A percentile compares a stretch with the other conserved stretches of the same genome.
These are phyloP conservation scores for Verticillium klebahnii DNA, from an alignment of 2,329 filamentous ascomycete species.

Conservation along the genomic window DNA sequence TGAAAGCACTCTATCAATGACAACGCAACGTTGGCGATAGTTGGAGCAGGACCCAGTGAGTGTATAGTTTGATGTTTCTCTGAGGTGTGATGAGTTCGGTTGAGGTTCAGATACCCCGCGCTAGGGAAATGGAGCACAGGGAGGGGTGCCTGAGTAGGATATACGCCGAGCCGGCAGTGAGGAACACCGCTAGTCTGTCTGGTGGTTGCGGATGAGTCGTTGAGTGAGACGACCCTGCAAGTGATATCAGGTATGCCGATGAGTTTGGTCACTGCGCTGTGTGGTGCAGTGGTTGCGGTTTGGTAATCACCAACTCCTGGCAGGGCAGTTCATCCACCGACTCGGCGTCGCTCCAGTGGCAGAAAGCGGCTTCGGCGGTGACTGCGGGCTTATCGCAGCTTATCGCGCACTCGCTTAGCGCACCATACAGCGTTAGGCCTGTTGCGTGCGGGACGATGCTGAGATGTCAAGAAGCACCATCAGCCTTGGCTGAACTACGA, in stretches of 20 bases:
- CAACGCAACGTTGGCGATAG: neutral
- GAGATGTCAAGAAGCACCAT: neutral
- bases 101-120: neutral
- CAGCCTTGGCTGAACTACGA: neutral
- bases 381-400: constrained; percentile 3
- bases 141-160: neutral
- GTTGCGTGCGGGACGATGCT: neutral
- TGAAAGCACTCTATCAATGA: neutral
- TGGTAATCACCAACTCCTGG: neutral
- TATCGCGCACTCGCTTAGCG: constrained; percentile 8
- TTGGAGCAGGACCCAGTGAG: neutral
- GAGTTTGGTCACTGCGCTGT: neutral
- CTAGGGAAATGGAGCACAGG: neutral
- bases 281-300: neutral
- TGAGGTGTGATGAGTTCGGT: neutral
- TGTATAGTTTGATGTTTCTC: neutral
- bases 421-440: neutral
- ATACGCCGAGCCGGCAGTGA: too few species aligned
- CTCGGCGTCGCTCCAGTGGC: neutral
- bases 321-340: neutral
- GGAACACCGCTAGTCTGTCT: neutral
- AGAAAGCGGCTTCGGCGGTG: neutral
- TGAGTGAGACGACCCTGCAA: neutral
- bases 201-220: neutral
- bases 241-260: neutral